Percentiles rank a stretch among this genome's conserved stretches.
Conservation (phyloP, 768 basidiomycete genomes). For the Pisolithus microcarpus region DNA sequence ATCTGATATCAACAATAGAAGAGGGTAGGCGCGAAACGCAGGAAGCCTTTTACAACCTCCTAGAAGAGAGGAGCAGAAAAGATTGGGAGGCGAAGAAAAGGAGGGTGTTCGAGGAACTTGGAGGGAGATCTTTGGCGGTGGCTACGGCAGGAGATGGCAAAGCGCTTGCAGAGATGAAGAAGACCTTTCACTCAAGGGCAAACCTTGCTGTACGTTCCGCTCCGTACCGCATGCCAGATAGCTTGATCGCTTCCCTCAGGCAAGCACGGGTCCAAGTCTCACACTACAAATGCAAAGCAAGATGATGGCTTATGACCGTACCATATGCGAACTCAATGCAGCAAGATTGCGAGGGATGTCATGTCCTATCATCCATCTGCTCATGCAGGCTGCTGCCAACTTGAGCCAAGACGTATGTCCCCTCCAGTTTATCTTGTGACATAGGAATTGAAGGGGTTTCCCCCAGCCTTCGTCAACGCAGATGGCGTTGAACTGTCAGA, state of each 20-base stretch:
- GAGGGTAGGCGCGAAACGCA: conserved; percentile 82
- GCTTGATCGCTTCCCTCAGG: conserved; percentile 19
- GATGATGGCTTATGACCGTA: conserved; percentile 93
- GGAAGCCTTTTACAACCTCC: conserved; percentile 72
- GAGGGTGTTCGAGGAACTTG: conserved; percentile 83
- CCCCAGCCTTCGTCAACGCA: conserved; percentile 45
- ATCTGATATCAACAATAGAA: conserved; percentile 89
- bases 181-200: conserved; percentile 52
- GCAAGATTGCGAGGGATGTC: conserved; percentile 65
- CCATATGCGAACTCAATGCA: conserved; percentile 69
- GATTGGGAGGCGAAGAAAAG: conserved; percentile 93
- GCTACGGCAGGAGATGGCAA: conserved; percentile 34
- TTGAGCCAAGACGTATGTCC: conserved; percentile 46
- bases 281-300: conserved; percentile 81
- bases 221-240: neutral
- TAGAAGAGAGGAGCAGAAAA: conserved; percentile 67
- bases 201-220: conserved; percentile 40
- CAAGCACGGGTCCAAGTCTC: conserved; percentile 46
- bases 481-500: conserved; percentile 63
- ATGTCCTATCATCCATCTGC: conserved; percentile 67
- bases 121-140: conserved; percentile 44
- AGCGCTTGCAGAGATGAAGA: conserved; percentile 53
- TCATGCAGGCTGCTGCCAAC: conserved; percentile 61
- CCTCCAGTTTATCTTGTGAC: neutral
- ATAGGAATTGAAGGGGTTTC: neutral